Conservation (phyloP, 2,329 filamentous ascomycete genomes). For the Claviceps monticola region DNA sequence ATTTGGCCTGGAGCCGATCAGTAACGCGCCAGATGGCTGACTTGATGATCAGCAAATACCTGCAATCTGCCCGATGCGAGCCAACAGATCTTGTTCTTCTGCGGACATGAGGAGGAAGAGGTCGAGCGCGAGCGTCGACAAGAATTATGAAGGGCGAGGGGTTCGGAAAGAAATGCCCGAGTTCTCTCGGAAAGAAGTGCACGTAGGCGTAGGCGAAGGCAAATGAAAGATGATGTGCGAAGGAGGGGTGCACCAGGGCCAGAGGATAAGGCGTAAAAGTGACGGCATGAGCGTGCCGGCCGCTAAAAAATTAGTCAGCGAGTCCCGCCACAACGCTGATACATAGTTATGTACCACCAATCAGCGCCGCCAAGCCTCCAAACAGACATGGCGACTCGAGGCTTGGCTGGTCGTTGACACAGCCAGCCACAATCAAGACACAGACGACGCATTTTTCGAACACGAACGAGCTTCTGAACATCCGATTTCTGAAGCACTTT, state of each 20-base stretch:
- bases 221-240: neutral
- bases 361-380: neutral
- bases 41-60: slow-evolving; percentile 20
- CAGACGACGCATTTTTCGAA: neutral
- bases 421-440: too few relatives aligned
- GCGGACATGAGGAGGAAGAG: slow-evolving; percentile 24
- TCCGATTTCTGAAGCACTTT: too few relatives aligned
- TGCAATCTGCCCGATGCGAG: slow-evolving; percentile 37
- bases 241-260: neutral
- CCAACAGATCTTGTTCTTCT: slow-evolving; percentile 39
- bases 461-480: too few relatives aligned
- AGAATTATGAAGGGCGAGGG: neutral
- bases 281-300: neutral
- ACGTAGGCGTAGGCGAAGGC: neutral
- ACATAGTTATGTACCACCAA: too few relatives aligned
- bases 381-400: neutral
- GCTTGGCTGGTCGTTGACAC: too few relatives aligned
- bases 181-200: neutral
- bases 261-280: neutral
- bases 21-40: slow-evolving; percentile 4
- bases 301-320: neutral
- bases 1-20: slow-evolving; percentile 49
- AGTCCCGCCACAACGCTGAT: neutral
- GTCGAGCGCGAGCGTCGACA: neutral
- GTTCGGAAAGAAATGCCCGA: neutral